phyloP scores from a whole-genome alignment of 148 eudicot genomes.

The Cornus controversa region DNA sequence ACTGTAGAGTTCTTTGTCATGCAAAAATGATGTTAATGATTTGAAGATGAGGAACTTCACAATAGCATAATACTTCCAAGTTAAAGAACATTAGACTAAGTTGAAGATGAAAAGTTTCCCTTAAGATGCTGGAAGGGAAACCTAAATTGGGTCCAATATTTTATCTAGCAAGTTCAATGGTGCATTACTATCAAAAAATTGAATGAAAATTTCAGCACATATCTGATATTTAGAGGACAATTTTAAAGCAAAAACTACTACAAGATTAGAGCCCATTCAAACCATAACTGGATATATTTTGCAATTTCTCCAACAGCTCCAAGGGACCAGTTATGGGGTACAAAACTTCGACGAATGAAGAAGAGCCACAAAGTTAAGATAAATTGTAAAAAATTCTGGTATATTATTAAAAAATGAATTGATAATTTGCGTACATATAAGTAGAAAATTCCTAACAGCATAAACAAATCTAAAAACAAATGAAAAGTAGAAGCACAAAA shows the following conservation, averaged over 20 bases:
- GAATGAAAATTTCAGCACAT: not conserved
- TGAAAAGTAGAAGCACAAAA: too few species aligned
- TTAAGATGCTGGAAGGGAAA: not conserved
- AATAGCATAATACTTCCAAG: not conserved
- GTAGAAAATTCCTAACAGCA: too few species aligned
- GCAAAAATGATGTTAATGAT: not conserved
- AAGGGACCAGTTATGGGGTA: not conserved
- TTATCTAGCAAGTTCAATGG: not conserved
- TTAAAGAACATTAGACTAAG: not conserved
- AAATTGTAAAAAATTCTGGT: too few species aligned
- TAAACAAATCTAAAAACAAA: too few species aligned
- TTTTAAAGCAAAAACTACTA: not conserved
- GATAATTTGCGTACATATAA: too few species aligned
- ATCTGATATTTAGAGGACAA: not conserved
- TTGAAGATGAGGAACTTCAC: not conserved
- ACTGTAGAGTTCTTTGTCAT: constrained; percentile 89
- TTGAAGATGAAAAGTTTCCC: not conserved
- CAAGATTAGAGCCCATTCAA: not conserved
- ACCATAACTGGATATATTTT: not conserved
- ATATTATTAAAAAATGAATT: too few species aligned
- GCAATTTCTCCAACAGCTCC: not conserved
- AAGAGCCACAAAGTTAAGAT: too few species aligned
- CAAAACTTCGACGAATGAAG: too few species aligned
- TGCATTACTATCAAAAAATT: not conserved
- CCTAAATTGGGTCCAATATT: not conserved